Conservation (phyloP, 305 asterid species). For the Solanum aculeatissimum region DNA sequence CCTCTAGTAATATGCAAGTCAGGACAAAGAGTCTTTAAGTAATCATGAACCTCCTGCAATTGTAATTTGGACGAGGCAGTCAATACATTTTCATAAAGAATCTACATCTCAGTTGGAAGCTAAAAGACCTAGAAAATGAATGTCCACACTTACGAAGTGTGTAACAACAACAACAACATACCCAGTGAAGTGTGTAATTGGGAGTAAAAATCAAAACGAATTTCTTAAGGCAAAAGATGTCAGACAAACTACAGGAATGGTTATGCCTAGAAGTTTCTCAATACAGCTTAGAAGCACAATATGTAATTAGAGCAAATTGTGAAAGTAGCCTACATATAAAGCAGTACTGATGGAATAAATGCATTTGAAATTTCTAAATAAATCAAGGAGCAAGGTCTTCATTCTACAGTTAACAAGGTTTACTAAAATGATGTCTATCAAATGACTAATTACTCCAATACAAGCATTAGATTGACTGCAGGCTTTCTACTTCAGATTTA, state of each 20-base stretch:
- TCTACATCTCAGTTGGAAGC: not conserved
- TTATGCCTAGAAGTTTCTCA: not conserved
- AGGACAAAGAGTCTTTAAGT: constrained; percentile 82
- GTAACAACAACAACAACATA: no score
- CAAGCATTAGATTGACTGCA: not conserved
- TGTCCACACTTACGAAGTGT: not conserved
- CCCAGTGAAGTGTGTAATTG: not conserved
- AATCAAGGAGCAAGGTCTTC: not conserved
- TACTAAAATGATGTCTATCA: not conserved
- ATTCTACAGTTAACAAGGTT: not conserved
- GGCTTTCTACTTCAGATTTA: not conserved
- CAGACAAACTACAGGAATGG: not conserved
- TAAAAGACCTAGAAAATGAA: not conserved
- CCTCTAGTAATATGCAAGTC: constrained; percentile 89
- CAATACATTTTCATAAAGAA: not conserved
- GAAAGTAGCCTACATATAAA: not conserved
- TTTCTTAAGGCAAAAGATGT: not conserved
- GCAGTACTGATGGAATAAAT: not conserved
- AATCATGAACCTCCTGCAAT: constrained; percentile 87
- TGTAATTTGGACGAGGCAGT: not conserved
- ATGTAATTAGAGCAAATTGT: not conserved
- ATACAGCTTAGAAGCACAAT: not conserved
- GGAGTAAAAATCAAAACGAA: not conserved
- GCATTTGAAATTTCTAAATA: not conserved
- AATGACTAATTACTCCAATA: not conserved